A percentile compares a stretch with the other conserved stretches of the same genome.
Evolutionary conservation across 352 stramenopile species (phyloP).

Genomic region (Saprolegnia parasitica): DNA sequence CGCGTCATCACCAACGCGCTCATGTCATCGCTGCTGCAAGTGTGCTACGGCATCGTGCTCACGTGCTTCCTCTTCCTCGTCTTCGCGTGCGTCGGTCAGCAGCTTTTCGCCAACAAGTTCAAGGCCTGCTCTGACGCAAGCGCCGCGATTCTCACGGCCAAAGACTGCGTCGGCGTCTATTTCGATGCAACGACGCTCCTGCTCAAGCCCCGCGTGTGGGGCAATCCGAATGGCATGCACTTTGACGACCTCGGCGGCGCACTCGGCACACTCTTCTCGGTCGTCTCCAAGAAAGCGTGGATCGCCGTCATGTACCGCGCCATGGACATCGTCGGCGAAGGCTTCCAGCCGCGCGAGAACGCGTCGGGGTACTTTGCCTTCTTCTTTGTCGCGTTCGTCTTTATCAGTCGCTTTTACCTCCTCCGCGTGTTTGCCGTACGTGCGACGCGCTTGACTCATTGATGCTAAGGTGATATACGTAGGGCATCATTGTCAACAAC

Average conservation of each 20-base stretch:
- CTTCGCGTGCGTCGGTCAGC: conserved; percentile 80
- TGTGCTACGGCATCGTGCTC: conserved; percentile 80
- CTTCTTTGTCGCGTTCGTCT: conserved; percentile 57
- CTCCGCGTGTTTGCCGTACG: conserved; percentile 30
- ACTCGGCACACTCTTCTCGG: conserved; percentile 70
- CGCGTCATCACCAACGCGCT: conserved; percentile 78
- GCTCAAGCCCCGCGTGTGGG: conserved; percentile 72
- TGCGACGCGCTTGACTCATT: neutral
- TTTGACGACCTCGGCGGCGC: conserved; percentile 80
- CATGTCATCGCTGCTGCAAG: conserved; percentile 61
- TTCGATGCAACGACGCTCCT: conserved; percentile 46
- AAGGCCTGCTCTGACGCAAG: conserved; percentile 66
- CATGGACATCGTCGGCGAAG: conserved; percentile 72
- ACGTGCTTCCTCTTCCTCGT: conserved; percentile 78
- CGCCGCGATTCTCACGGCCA: conserved; percentile 38
- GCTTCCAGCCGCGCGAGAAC: conserved; percentile 62
- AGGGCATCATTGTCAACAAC: conserved; percentile 83
- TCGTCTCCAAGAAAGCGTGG: conserved; percentile 84
- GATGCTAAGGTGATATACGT: conserved; percentile 23
- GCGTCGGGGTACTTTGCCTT: conserved; percentile 61
- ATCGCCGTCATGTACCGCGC: conserved; percentile 73
- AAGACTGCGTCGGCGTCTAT: conserved; percentile 65
- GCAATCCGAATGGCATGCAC: conserved; percentile 65
- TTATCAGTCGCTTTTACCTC: conserved; percentile 69
- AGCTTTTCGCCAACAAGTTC: conserved; percentile 77